Base-by-base conservation (phyloP, 805 yeast species). In the Suhomyces sp. region DNA sequence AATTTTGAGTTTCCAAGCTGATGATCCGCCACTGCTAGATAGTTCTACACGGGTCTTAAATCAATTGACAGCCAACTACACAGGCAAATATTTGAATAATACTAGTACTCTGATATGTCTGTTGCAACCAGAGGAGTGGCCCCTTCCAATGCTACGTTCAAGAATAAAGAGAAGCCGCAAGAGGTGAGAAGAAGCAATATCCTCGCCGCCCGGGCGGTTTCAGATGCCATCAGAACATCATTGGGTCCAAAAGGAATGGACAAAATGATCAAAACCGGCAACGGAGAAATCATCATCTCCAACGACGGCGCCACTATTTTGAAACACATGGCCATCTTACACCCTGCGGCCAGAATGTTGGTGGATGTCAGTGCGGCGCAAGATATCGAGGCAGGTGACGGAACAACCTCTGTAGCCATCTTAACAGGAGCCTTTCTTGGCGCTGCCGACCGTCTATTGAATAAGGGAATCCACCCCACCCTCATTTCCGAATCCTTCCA, bases 221-320 rank as follows among this genome's bases (percentile, higher is more conserved):
- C 96, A 2, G 97, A 91, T 71, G 97, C 97, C 47, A 89, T 91
- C 63, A 82, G 97, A 71, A 92, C 97, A 5, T 87, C 98, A 13
- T 77, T 94, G 54, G 99, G 99, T 19, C 99, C 99, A 52, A 93
- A 91, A 71, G 99, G 99, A 56, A 94, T 94, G 99, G 99, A 94
- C 72, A 94, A 94, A 77, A 93, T 94, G 98, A 90, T 90, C 74
- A 90, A 90, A 73, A 92, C 98, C 17, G 87, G 92, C 48, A 82
- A 81, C 54, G 98, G 98, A 40, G 91, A 94, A 66, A 88, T 93
- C 62, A 87, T 92, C 65, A 92, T 94, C 61, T 91, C 98, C 57
- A 94, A 94, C 70, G 99, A 94, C 73, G 99, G 99, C 33, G 98
- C 96, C 71, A 94, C 99, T 3, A 94, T 94, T 61, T 77, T 93